These are phyloP conservation scores for Marvania coccoides DNA, from an alignment of 139 green algal genomes.

Conservation along the genomic window DNA sequence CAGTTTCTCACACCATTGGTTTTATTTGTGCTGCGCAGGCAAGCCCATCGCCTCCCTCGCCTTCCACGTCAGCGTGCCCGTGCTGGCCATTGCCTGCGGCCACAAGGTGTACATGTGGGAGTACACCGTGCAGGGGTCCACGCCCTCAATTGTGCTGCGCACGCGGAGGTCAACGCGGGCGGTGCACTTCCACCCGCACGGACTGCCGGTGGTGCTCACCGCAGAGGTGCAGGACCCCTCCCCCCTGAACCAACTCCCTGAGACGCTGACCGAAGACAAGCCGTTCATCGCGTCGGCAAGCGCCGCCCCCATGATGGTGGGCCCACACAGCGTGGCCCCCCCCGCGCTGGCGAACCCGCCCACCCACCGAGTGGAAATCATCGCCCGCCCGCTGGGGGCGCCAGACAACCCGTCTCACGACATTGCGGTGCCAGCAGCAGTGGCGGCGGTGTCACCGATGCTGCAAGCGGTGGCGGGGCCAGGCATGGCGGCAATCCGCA, in stretches of 20 bases:
- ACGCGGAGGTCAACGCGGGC: conserved; percentile 77
- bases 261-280: conserved; percentile 13
- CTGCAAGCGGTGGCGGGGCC: too few species aligned
- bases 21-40: conserved; percentile 31
- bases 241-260: conserved; percentile 10
- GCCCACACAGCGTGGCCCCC: too few species aligned
- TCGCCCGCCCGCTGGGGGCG: too few species aligned
- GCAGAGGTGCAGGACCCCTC: conserved; percentile 68
- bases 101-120: conserved; percentile 68
- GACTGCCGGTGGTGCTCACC: conserved; percentile 66
- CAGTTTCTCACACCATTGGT: background rate
- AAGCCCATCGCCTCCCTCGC: conserved; percentile 81
- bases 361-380: too few species aligned
- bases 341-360: too few species aligned
- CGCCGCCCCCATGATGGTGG: too few species aligned
- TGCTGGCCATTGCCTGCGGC: conserved; percentile 75
- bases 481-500: too few species aligned
- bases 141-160: conserved; percentile 39
- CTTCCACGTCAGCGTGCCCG: conserved; percentile 56
- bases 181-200: conserved; percentile 84
- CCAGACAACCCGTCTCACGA: too few species aligned
- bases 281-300: background rate
- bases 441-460: too few species aligned
- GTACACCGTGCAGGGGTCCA: conserved; percentile 27
- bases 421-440: too few species aligned